phyloP scores from a whole-genome alignment of 306 rosid species.

The Cucumis cinereus region DNA sequence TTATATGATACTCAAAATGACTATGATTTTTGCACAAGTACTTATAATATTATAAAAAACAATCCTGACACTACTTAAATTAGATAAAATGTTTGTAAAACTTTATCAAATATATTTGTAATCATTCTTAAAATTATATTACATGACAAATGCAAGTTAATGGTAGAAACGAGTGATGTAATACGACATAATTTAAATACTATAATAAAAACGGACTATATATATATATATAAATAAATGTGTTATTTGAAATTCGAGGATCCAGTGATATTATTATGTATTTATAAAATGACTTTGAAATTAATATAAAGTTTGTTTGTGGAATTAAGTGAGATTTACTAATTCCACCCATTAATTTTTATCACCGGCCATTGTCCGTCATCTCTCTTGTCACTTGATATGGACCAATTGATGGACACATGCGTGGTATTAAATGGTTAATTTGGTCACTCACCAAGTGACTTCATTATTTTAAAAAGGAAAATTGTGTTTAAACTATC shows the following conservation, averaged over 20 bases:
- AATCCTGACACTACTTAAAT: too few species aligned
- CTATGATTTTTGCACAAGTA: rapidly evolving
- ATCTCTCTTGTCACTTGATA: background rate
- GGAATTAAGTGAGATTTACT: background rate
- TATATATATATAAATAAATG: too few species aligned
- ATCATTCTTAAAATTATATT: background rate
- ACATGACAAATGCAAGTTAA: background rate
- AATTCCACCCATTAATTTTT: background rate
- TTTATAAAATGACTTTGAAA: background rate
- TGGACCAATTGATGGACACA: background rate
- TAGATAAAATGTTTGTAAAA: too few species aligned
- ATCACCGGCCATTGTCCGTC: background rate
- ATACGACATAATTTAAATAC: too few species aligned
- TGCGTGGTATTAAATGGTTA: background rate
- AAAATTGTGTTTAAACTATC: background rate
- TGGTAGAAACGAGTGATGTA: background rate
- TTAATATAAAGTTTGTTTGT: background rate
- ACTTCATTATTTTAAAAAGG: background rate
- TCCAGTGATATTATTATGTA: too few species aligned
- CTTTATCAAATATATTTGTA: too few species aligned
- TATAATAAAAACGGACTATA: background rate
- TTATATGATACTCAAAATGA: too few species aligned
- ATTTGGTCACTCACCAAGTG: background rate
- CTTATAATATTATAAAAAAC: too few species aligned
- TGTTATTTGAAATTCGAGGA: background rate